Evolutionary conservation across 1,284 basidiomycete genomes (phyloP).

Genomic region (Microbotryomycetes sp.): DNA sequence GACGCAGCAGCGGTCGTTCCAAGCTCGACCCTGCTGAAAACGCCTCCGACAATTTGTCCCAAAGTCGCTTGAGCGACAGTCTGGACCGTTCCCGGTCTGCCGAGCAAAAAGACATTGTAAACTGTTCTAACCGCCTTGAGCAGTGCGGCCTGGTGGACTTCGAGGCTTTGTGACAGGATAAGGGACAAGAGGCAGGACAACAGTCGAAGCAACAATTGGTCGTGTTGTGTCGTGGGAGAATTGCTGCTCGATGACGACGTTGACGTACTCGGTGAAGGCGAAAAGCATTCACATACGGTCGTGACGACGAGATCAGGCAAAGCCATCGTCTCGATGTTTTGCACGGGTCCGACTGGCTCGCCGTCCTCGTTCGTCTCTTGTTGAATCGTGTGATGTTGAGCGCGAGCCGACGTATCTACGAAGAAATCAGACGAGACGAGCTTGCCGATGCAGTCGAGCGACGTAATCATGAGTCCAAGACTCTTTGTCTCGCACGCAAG

Average conservation of each 20-base stretch:
- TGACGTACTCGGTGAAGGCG: slow-evolving; percentile 52
- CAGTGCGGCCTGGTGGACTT: slow-evolving; percentile 84
- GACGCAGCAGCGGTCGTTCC: slow-evolving; percentile 4
- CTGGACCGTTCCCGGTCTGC: slow-evolving; percentile 81
- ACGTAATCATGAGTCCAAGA: slow-evolving; percentile 87
- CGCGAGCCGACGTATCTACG: slow-evolving; percentile 64
- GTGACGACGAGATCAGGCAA: slow-evolving; percentile 85
- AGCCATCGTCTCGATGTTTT: slow-evolving; percentile 11
- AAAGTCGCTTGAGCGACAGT: slow-evolving; percentile 93
- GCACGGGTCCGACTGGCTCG: slow-evolving; percentile 49
- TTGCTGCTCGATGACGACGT: slow-evolving; percentile 46
- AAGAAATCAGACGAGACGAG: slow-evolving; percentile 95
- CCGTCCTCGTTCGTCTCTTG: slow-evolving; percentile 42
- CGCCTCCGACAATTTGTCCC: slow-evolving; percentile 93
- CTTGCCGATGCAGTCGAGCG: slow-evolving; percentile 91
- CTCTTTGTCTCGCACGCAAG: slow-evolving; percentile 87
- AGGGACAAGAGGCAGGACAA: slow-evolving; percentile 86
- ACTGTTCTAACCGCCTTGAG: slow-evolving; percentile 92
- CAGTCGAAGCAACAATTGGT: slow-evolving; percentile 77
- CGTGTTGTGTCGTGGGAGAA: slow-evolving; percentile 27
- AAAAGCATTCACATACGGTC: slow-evolving; percentile 79
- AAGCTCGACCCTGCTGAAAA: slow-evolving; percentile 60
- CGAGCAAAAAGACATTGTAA: slow-evolving; percentile 90
- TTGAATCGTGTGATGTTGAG: slow-evolving; percentile 50
- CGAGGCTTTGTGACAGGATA: slow-evolving; percentile 63